Evolutionary conservation across 805 yeast genomes (phyloP).

Genomic region (Saccharomyces paradoxus): DNA sequence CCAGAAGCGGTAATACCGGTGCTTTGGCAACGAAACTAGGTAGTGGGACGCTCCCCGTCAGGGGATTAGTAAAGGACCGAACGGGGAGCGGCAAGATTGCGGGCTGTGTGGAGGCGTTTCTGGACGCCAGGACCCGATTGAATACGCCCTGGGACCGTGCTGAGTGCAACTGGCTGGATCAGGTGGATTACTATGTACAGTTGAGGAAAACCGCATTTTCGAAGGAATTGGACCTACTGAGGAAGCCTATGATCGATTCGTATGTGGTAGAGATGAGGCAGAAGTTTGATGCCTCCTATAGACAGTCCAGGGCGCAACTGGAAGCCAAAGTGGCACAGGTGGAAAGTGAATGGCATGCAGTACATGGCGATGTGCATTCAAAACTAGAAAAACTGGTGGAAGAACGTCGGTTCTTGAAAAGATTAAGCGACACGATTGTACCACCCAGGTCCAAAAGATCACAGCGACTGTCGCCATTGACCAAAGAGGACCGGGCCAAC

Average conservation of each 20-base stretch:
- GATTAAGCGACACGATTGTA: neutral
- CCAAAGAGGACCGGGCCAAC: conserved; percentile 9
- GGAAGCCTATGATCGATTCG: neutral
- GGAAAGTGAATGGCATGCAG: neutral
- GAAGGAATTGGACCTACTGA: neutral
- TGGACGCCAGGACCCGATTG: neutral
- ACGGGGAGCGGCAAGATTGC: neutral
- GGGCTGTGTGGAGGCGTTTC: neutral
- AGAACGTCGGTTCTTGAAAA: neutral
- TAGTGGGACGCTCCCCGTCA: neutral
- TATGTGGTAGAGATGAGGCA: neutral
- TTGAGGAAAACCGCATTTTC: neutral
- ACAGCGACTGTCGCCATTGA: conserved; percentile 3
- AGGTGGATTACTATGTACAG: neutral
- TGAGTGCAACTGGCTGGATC: neutral
- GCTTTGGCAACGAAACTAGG: neutral
- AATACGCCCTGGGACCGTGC: neutral
- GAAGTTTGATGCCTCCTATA: neutral
- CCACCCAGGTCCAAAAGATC: neutral
- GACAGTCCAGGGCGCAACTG: neutral
- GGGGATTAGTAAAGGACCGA: neutral
- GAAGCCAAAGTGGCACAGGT: neutral
- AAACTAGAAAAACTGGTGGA: neutral
- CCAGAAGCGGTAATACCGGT: neutral
- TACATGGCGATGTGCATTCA: neutral